Base-by-base conservation (phyloP, 345 rosid genomes). In the Corchorus olitorius region DNA sequence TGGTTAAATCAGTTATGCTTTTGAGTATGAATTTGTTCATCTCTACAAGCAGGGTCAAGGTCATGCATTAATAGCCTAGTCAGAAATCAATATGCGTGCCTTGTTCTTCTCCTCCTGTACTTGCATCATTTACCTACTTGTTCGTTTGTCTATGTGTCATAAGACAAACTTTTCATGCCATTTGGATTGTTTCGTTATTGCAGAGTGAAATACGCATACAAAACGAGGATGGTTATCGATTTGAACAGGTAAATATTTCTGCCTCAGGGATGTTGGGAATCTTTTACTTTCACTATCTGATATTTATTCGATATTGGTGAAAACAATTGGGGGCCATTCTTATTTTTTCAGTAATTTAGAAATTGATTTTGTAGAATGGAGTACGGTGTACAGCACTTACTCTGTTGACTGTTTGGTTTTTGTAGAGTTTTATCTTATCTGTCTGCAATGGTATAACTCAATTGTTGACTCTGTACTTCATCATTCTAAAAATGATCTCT, bases 161-260 rank as follows among this genome's bases (percentile, higher is more conserved):
- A 27, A 69, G 58, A 49, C 43, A 49, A 49, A 27, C 8, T 14
- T 53, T 69, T 49, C 22, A 69, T 33, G 19, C 16, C 41, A 69
- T 55, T 70, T 16, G 37, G 45, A 54, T 45, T 72, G 65, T 48
- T 52, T 43, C 15, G 17, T 73, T 70, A 72, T 67, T 84, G 91
- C 98, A 95, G 99, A 88, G 80, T 81, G 99, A 95, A 87, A 93
- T 95, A 75, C 41, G 41, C 46, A 86, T 89, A 78, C 99, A 93
- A 81, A 95, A 93, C 53, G 85, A 78, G 17, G 97, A 92, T 74
- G 39, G 79, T 56, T 92, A 95, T 77, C 94, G 98, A 76, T 92
- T 88, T 81, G 99, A 93, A 77, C 99, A 95, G 98, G 99, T 93
- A 86, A 60, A 22, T 55, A 43, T 41, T 70, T 49, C 46, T 16